Conservation (phyloP, 441 rosid species). For the Viola pubescens region DNA sequence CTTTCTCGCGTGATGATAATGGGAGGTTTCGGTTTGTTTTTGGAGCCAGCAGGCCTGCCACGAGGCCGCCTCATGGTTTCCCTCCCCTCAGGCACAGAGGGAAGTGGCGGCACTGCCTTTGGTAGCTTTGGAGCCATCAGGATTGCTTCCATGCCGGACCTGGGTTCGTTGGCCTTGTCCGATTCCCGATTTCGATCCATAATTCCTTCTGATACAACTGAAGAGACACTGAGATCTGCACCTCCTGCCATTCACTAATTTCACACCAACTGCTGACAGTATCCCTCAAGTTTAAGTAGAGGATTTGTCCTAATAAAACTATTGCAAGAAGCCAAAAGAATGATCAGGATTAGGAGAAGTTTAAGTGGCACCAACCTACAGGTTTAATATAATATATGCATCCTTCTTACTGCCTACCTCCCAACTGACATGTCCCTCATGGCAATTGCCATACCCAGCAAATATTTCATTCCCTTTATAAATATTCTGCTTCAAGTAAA, state of each 20-base stretch:
- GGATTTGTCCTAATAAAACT: constrained; percentile 30
- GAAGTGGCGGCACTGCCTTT: constrained; percentile 47
- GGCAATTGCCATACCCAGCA: constrained; percentile 53
- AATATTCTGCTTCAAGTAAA: constrained; percentile 5
- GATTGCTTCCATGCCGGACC: constrained; percentile 28
- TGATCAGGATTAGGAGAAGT: constrained; percentile 70
- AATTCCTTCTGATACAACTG: constrained; percentile 32
- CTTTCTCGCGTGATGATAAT: constrained; percentile 79
- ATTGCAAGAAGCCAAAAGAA: constrained; percentile 53
- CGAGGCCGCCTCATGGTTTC: constrained; percentile 64
- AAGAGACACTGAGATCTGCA: constrained; percentile 34
- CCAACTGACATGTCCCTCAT: constrained; percentile 49
- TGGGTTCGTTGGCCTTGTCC: constrained; percentile 31
- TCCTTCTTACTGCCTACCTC: constrained; percentile 45
- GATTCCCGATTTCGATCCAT: constrained; percentile 47
- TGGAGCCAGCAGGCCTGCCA: constrained; percentile 94
- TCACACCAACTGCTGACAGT: constrained; percentile 11
- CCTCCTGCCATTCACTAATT: constrained; percentile 46
- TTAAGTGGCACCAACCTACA: constrained; percentile 64
- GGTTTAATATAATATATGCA: constrained; percentile 10
- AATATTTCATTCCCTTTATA: constrained; percentile 18
- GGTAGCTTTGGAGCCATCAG: constrained; percentile 38
- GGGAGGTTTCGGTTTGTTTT: constrained; percentile 84
- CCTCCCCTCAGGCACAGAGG: constrained; percentile 42
- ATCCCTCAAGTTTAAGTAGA: constrained; percentile 47